Base-by-base conservation (phyloP, 768 basidiomycete species). In the Leccinum rimulosum region DNA sequence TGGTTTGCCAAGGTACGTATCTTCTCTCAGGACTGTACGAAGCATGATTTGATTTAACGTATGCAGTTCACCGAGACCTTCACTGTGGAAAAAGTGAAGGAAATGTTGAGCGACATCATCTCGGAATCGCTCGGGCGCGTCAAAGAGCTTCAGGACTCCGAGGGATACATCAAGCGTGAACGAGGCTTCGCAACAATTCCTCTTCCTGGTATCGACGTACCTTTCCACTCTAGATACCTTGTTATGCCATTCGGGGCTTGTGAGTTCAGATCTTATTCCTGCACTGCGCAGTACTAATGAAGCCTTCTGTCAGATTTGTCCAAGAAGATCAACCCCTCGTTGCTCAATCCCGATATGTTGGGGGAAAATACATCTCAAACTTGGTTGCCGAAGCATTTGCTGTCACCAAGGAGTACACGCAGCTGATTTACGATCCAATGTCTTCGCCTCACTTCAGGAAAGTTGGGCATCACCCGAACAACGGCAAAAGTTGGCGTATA, bases 161-260 rank as follows among this genome's bases (percentile, higher is more conserved):
- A 94, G 60, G 96, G 95, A 7, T 85, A 91, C 65, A 93, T 99
- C 77, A 89, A 89, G 67, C 86, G 98, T 54, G 96, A 99, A 66
- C 91, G 97, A 67, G 97, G 97, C 7, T 97, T 94, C 66, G 96
- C 95, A 1, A 95, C 94, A 19, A 95, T 95, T 58, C 94, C 93
- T 45, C 82, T 96, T 40, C 93, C 95, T 40, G 96, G 96, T 61
- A 97, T 99, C 66, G 97, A 98, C 67, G 97, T 99, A 1, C 97
- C 97, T 4, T 99, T 99, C 91, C 97, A 99, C 74, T 98, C 97
- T 4, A 90, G 95, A 60, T 99, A 98, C 76, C 84, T 99, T 70
- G 95, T 97, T 28, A 82, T 96, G 87, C 93, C 95, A 11, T 96
- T 97, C 91, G 87, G 95, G 65, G 92, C 93, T 57, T 97, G 91